phyloP scores from a whole-genome alignment of 306 rosid species.

The Vigna reflexopilosa region DNA sequence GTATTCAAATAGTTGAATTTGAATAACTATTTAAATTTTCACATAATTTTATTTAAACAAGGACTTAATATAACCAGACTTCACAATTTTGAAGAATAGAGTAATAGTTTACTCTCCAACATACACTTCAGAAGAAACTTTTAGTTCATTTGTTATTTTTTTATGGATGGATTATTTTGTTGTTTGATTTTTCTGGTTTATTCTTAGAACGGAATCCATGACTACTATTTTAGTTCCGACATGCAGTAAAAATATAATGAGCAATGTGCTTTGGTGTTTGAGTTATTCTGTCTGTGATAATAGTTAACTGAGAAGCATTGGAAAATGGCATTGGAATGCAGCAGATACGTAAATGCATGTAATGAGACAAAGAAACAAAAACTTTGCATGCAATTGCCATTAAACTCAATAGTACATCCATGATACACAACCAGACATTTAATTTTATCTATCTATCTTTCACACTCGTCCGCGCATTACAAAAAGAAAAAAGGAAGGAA shows the following conservation, averaged over 20 bases:
- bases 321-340: not conserved
- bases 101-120: not conserved
- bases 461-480: slow-evolving; percentile 28
- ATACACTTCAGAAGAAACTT: not conserved
- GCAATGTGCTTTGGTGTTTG: not conserved
- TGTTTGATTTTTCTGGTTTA: slow-evolving; percentile 2
- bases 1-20: too few species aligned
- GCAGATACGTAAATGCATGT: not conserved
- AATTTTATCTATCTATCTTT: slow-evolving; percentile 28
- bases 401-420: slow-evolving; percentile 41
- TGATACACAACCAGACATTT: slow-evolving; percentile 29
- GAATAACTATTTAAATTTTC: too few species aligned
- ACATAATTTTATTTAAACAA: too few species aligned
- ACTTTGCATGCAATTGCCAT: slow-evolving; percentile 20
- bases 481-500: not conserved
- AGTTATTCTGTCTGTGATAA: not conserved
- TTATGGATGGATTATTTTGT: too few species aligned
- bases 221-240: too few species aligned
- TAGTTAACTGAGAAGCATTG: not conserved
- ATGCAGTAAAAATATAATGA: not conserved
- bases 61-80: too few species aligned
- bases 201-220: too few species aligned
- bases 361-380: not conserved
- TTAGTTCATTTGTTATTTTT: not conserved
- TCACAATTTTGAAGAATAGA: too few species aligned